These are phyloP conservation scores for Pontederia crassipes DNA, from an alignment of 176 grass and related monocot genomes.

Conservation along the genomic window DNA sequence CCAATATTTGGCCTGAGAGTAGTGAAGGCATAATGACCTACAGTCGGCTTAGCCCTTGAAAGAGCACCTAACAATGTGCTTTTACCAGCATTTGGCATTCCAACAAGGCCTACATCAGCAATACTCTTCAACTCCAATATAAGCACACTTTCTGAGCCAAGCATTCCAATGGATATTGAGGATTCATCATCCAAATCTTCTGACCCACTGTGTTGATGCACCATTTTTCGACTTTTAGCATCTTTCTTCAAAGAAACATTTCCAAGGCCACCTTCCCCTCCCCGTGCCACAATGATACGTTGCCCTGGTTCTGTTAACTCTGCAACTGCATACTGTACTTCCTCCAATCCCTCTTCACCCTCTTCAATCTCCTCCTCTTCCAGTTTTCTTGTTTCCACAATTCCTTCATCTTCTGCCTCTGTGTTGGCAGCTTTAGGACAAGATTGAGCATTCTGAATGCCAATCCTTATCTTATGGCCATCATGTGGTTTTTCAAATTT, in stretches of 20 bases:
- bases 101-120: constrained; percentile 79
- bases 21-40: constrained; percentile 76
- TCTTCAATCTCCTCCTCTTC: constrained; percentile 15
- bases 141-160: constrained; percentile 56
- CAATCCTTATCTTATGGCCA: background rate
- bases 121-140: constrained; percentile 88
- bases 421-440: constrained; percentile 1
- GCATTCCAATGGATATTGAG: constrained; percentile 26
- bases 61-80: constrained; percentile 71
- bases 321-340: constrained; percentile 46
- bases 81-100: constrained; percentile 77
- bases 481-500: background rate
- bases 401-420: background rate
- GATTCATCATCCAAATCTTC: constrained; percentile 6
- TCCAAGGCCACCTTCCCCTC: constrained; percentile 58
- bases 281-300: constrained; percentile 48
- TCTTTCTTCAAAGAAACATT: constrained; percentile 46
- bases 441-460: constrained; percentile 1
- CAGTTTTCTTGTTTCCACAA: background rate
- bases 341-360: constrained; percentile 25
- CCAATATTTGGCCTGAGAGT: constrained; percentile 72
- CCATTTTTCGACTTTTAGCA: constrained; percentile 21
- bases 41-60: constrained; percentile 59
- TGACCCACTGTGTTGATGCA: constrained; percentile 11
- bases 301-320: constrained; percentile 79